Conservation (phyloP, 768 basidiomycete species). For the Lentinus brumalis region DNA sequence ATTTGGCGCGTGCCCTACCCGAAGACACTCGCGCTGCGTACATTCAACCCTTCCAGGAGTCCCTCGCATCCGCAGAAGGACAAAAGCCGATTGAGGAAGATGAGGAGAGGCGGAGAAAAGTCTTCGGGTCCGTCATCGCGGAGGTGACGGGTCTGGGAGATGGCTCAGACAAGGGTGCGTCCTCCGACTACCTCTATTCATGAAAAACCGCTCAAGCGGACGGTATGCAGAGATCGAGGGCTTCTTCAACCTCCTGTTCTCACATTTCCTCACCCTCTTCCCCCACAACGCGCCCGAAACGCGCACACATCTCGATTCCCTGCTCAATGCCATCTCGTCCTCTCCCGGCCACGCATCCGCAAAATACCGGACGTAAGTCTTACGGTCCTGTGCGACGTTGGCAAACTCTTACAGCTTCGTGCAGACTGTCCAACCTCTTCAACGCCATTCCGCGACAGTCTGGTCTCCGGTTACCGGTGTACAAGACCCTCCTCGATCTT, state of each 20-base stretch:
- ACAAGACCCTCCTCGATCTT: conserved; percentile 58
- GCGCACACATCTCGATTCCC: conserved; percentile 48
- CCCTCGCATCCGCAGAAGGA: conserved; percentile 52
- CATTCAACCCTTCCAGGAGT: conserved; percentile 67
- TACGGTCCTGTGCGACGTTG: background rate
- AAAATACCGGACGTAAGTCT: conserved; percentile 76
- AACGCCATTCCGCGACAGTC: conserved; percentile 73
- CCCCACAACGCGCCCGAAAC: conserved; percentile 55
- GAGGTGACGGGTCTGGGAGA: conserved; percentile 74
- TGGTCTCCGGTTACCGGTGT: conserved; percentile 62
- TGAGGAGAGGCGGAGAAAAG: conserved; percentile 49
- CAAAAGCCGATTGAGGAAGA: conserved; percentile 58
- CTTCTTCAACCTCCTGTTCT: conserved; percentile 81
- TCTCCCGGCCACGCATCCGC: conserved; percentile 55
- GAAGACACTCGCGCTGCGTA: conserved; percentile 69
- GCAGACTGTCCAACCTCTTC: conserved; percentile 80
- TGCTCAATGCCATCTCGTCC: conserved; percentile 58
- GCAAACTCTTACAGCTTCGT: background rate
- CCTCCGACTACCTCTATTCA: background rate
- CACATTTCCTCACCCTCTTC: conserved; percentile 69
- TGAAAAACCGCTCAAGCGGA: conserved; percentile 1
- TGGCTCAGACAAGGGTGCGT: conserved; percentile 74
- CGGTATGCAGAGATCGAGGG: conserved; percentile 70
- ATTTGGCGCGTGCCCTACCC: conserved; percentile 62
- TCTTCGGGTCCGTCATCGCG: conserved; percentile 59